These are phyloP conservation scores for Camillea tinctor DNA, from an alignment of 2,329 filamentous ascomycete species.

Conservation along the genomic window DNA sequence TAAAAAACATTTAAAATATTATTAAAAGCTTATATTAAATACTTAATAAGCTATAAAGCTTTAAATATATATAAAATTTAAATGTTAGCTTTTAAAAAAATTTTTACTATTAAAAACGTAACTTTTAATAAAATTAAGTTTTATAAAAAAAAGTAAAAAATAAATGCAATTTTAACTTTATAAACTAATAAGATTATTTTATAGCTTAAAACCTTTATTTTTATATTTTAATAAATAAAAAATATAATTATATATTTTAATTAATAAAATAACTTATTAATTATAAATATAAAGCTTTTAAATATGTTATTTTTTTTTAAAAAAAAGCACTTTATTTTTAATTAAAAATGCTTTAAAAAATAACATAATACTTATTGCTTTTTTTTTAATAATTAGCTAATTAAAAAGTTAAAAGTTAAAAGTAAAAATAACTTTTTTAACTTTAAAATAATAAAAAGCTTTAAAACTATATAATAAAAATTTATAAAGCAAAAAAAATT, in stretches of 20 bases:
- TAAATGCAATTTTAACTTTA: neutral
- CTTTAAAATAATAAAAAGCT: neutral
- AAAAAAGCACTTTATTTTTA: neutral
- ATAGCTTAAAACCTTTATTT: too few relatives aligned
- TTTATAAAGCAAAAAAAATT: neutral
- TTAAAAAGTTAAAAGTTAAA: neutral
- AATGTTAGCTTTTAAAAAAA: neutral
- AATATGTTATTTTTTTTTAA: neutral
- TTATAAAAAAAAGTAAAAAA: neutral
- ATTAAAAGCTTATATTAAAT: neutral
- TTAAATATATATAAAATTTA: slow-evolving; percentile 1
- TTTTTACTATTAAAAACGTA: neutral
- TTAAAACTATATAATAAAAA: neutral
- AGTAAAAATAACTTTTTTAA: neutral
- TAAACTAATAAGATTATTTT: neutral
- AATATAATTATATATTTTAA: neutral
- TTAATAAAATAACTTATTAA: neutral
- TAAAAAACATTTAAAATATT: neutral
- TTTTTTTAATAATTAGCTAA: neutral
- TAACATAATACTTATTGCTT: neutral
- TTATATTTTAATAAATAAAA: neutral
- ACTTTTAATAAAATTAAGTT: neutral
- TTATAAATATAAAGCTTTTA: neutral
- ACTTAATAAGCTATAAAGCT: neutral
- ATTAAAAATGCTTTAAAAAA: neutral